Conservation (phyloP, 179 eudicot species). For the Beta corolliflora region DNA sequence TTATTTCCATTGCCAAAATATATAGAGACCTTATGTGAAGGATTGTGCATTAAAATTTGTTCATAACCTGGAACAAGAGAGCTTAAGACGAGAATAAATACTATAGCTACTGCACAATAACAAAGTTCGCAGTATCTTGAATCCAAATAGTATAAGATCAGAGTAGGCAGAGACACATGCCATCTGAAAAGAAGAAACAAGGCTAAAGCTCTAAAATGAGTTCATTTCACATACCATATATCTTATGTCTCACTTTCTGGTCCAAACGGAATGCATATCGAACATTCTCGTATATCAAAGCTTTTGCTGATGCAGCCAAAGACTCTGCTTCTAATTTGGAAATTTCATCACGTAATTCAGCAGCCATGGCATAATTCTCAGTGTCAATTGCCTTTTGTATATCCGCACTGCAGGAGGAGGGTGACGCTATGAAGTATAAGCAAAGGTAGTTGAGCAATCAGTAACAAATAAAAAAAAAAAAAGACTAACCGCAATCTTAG, state of each 20-base stretch:
- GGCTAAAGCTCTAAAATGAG: neutral
- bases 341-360: conserved; percentile 77
- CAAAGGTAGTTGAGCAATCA: conserved; percentile 4
- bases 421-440: conserved; percentile 3
- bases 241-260: conserved; percentile 86
- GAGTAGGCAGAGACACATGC: neutral
- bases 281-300: conserved; percentile 68
- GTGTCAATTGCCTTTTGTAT: conserved; percentile 72
- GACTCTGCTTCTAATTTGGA: conserved; percentile 84
- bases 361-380: conserved; percentile 79
- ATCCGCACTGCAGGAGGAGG: conserved; percentile 58
- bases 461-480: neutral
- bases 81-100: neutral
- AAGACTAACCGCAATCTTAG: conserved; percentile 71
- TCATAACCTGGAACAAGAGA: neutral
- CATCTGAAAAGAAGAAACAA: neutral
- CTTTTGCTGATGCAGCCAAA: conserved; percentile 77
- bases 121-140: neutral
- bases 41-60: neutral
- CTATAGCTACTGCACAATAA: conserved; percentile 8
- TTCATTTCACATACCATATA: conserved; percentile 52
- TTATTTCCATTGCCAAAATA: neutral
- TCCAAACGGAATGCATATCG: conserved; percentile 83
- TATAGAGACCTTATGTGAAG: neutral
- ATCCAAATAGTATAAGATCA: neutral